Evolutionary conservation across 2,329 filamentous ascomycete species (phyloP).

Genomic region (Samsoniella hepiali): DNA sequence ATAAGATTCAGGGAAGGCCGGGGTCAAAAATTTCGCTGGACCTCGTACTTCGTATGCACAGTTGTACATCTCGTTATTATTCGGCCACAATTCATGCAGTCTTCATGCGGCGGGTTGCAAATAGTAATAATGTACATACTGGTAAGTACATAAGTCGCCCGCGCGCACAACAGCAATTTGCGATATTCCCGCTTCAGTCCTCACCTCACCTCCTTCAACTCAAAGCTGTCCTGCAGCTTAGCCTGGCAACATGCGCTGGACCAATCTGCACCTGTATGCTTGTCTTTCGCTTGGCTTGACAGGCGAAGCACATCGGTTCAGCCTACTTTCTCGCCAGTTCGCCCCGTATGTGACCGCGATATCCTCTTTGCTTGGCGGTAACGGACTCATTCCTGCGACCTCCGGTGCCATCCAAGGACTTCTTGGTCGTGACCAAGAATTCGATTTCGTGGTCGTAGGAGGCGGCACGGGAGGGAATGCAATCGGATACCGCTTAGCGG

Average conservation of each 20-base stretch:
- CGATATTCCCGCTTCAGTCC: no score
- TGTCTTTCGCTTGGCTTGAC: neutral
- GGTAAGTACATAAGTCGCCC: no score
- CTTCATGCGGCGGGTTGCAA: no score
- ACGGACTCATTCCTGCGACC: neutral
- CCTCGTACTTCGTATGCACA: no score
- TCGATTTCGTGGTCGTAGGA: conserved; percentile 29
- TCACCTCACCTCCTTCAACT: no score
- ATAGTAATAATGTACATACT: no score
- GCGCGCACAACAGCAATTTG: no score
- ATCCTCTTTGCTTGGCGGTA: neutral
- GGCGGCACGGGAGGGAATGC: conserved; percentile 32
- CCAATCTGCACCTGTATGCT: neutral
- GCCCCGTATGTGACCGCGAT: neutral
- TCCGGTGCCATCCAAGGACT: neutral
- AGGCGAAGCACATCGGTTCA: neutral
- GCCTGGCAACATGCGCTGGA: neutral
- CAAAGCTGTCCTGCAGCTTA: no score
- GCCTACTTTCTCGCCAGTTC: neutral
- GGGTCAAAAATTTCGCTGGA: no score
- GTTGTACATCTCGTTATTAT: no score
- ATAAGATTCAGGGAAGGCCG: no score
- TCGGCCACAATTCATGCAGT: no score
- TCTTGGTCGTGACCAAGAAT: neutral
- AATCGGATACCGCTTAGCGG: conserved; percentile 28